Conservation (phyloP, 2,329 filamentous ascomycete genomes). For the Stenocarpella maydis region DNA sequence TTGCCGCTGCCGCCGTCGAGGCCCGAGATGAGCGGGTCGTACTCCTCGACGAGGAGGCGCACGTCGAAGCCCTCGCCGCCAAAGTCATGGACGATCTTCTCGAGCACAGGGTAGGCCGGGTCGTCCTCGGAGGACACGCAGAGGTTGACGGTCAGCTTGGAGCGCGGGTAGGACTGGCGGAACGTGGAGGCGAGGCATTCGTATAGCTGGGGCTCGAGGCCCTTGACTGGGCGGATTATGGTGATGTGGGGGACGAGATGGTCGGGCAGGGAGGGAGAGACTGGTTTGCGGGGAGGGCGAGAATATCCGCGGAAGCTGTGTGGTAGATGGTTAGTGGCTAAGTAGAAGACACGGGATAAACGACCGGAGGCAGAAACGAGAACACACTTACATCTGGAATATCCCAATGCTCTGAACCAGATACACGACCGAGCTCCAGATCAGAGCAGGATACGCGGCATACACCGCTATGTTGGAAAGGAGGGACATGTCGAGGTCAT, state of each 20-base stretch:
- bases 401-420: constrained; percentile 65
- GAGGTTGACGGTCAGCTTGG: constrained; percentile 81
- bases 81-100: constrained; percentile 77
- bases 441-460: constrained; percentile 32
- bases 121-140: constrained; percentile 81
- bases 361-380: background rate
- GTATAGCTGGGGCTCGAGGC: constrained; percentile 87
- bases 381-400: constrained; percentile 58
- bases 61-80: constrained; percentile 68
- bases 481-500: constrained; percentile 37
- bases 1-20: constrained; percentile 55
- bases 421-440: constrained; percentile 62
- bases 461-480: constrained; percentile 52
- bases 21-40: constrained; percentile 75
- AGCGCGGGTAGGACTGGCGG: constrained; percentile 78
- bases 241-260: constrained; percentile 81
- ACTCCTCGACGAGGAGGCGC: constrained; percentile 79
- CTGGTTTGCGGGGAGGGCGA: constrained; percentile 54
- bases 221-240: constrained; percentile 91
- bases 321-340: background rate
- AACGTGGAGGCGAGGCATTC: constrained; percentile 91
- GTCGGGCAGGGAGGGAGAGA: constrained; percentile 58
- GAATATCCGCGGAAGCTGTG: constrained; percentile 64
- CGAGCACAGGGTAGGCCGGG: constrained; percentile 78
- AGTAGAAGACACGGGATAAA: background rate